Conservation (phyloP, 2,329 filamentous ascomycete genomes). For the Fonsecaea multimorphosa region DNA sequence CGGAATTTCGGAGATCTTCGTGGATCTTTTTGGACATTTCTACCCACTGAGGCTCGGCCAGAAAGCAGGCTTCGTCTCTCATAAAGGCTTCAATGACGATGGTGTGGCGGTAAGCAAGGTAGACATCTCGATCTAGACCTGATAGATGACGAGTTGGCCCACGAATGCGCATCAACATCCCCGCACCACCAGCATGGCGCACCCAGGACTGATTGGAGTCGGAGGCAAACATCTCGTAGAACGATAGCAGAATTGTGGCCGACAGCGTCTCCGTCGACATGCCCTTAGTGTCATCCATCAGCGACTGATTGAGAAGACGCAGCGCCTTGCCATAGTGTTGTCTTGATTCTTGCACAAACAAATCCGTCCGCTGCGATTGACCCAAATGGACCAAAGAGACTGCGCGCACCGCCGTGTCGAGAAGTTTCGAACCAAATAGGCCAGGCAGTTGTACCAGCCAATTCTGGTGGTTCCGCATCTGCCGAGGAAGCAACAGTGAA, state of each 20-base stretch:
- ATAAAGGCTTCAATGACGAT: constrained; percentile 46
- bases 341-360: constrained; percentile 41
- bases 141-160: constrained; percentile 43
- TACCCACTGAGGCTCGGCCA: constrained; percentile 47
- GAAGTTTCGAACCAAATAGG: constrained; percentile 35
- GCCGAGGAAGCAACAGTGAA: constrained; percentile 21
- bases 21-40: constrained; percentile 43
- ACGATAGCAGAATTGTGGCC: constrained; percentile 45
- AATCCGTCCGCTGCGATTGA: constrained; percentile 38
- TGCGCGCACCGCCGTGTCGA: constrained; percentile 41
- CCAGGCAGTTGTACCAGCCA: constrained; percentile 37
- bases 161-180: constrained; percentile 45
- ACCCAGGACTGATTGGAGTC: constrained; percentile 48
- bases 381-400: constrained; percentile 44
- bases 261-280: constrained; percentile 45
- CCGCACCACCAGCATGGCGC: constrained; percentile 46
- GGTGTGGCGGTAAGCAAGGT: constrained; percentile 46
- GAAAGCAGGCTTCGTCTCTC: constrained; percentile 45
- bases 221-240: constrained; percentile 48
- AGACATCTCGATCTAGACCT: constrained; percentile 47
- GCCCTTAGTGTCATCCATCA: constrained; percentile 41
- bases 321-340: constrained; percentile 45
- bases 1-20: constrained; percentile 35
- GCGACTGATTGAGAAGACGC: constrained; percentile 41
- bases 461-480: constrained; percentile 32